Evolutionary conservation across 345 rosid species (phyloP), one percentile per base, ranked within the genome.

Genomic region (Acer campestre): DNA sequence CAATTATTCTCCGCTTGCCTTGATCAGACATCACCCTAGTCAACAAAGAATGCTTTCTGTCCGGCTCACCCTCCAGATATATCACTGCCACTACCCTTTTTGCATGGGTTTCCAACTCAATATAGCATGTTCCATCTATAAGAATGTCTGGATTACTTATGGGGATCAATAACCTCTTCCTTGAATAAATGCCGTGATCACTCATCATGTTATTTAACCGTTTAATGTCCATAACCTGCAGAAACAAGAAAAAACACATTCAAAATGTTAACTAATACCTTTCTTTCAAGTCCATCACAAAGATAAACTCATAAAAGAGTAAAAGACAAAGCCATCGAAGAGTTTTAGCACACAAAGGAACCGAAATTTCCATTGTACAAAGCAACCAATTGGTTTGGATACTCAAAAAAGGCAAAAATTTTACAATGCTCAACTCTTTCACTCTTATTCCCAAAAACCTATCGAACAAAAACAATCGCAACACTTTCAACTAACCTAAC

Each of bases 121-220:
- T 68, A 86, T 95, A 93, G 88, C 98, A 95, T 0, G 89, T 90
- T n/a, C 82, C 68, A 62, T 87, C 79, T 58, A 88, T 71, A 38
- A 95, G 98, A 70, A 89, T 75, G 44, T 81, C 77, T 0, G 93
- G 89, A 78, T 88, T 88, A 85, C 86, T 87, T 80, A 93, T 72
- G 0, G 99, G 99, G 81, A 95, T 91, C 68, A 95, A 83, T 23
- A 95, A 81, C 77, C 98, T 91, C 82, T 93, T 93, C 84, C 96
- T 90, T 6, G 98, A 93, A 78, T 90, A 84, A 22, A 93, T 93
- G 31, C 92, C 97, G 46, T 92, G 97, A 80, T 95, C 98, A 49
- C 97, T 93, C 89, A 86, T 93, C 93, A 92, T 92, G 85, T 92
- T 95, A 82, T 95, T 95, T 63, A 95, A 74, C 7, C 91, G 81